These are phyloP conservation scores for Neurospora sublineolata DNA, from an alignment of 495 filamentous ascomycete species.

Conservation along the genomic window DNA sequence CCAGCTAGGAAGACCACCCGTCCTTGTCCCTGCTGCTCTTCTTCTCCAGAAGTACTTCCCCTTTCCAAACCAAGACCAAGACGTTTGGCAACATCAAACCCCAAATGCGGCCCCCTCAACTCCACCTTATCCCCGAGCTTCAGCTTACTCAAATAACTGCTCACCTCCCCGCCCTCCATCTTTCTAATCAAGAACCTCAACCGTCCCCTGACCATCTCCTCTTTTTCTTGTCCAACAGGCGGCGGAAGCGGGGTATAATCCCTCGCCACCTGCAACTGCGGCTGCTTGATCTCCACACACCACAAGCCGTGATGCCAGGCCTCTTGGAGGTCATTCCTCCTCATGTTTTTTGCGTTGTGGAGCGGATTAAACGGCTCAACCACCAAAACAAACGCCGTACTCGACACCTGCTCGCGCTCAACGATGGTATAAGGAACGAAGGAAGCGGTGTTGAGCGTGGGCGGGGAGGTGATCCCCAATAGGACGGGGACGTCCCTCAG, in stretches of 20 bases:
- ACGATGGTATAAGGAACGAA: constrained; percentile 58
- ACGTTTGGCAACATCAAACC: constrained; percentile 49
- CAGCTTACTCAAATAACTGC: constrained; percentile 56
- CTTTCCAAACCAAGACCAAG: constrained; percentile 19
- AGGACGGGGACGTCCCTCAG: background rate
- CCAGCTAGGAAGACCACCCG: constrained; percentile 75
- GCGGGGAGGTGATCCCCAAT: background rate
- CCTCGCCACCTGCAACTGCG: constrained; percentile 76
- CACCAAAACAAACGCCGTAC: constrained; percentile 42
- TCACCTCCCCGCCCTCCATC: constrained; percentile 39
- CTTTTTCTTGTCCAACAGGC: constrained; percentile 39
- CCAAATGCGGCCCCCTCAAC: constrained; percentile 65
- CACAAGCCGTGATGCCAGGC: constrained; percentile 49
- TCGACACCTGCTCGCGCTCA: constrained; percentile 55
- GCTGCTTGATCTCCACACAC: constrained; percentile 89
- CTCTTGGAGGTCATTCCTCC: background rate
- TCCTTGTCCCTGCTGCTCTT: background rate
- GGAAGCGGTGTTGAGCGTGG: constrained; percentile 29
- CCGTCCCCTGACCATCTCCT: constrained; percentile 31
- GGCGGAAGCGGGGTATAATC: constrained; percentile 81
- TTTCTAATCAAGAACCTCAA: constrained; percentile 40
- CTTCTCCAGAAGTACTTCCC: background rate
- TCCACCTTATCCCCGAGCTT: constrained; percentile 50
- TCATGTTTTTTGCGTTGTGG: constrained; percentile 31
- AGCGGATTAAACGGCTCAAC: constrained; percentile 5